Evolutionary conservation across 2,329 filamentous ascomycete species (phyloP).

Genomic region (Penicillium sp.): DNA sequence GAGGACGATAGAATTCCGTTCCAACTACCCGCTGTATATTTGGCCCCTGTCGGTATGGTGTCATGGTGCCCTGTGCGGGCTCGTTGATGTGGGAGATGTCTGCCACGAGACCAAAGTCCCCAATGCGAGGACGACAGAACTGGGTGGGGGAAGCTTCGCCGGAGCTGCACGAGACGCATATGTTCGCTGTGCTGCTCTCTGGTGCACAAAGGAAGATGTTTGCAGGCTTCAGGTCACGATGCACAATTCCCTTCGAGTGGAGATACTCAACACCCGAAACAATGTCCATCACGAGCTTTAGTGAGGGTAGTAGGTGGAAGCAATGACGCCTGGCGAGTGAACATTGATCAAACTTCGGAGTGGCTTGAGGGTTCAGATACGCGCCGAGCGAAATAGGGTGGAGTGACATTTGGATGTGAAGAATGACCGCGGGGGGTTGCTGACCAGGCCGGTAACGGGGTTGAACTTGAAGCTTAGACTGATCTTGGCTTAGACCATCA

Average conservation of each 20-base stretch:
- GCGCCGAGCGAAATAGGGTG: constrained; percentile 62
- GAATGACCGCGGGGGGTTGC: constrained; percentile 44
- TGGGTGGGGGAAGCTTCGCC: constrained; percentile 27
- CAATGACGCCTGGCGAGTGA: constrained; percentile 51
- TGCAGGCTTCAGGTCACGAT: constrained; percentile 66
- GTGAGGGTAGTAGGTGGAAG: constrained; percentile 58
- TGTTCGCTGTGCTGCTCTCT: constrained; percentile 48
- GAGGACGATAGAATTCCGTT: constrained; percentile 62
- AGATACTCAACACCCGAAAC: constrained; percentile 64
- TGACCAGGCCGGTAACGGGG: constrained; percentile 22
- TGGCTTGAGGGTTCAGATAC: constrained; percentile 50
- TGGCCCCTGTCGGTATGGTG: constrained; percentile 19
- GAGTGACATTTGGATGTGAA: constrained; percentile 68
- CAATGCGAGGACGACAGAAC: constrained; percentile 60
- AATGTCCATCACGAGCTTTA: constrained; percentile 58
- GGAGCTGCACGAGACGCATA: constrained; percentile 47
- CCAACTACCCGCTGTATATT: constrained; percentile 51
- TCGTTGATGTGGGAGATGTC: constrained; percentile 48
- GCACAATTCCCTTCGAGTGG: constrained; percentile 59
- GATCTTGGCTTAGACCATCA: constrained; percentile 39
- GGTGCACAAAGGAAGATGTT: constrained; percentile 63
- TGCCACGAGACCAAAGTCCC: constrained; percentile 66
- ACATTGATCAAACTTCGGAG: constrained; percentile 16
- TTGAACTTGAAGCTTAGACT: constrained; percentile 34
- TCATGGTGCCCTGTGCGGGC: constrained; percentile 19